These are phyloP conservation scores for Termitomyces sp. DNA, from an alignment of 768 basidiomycete genomes.

Conservation along the genomic window DNA sequence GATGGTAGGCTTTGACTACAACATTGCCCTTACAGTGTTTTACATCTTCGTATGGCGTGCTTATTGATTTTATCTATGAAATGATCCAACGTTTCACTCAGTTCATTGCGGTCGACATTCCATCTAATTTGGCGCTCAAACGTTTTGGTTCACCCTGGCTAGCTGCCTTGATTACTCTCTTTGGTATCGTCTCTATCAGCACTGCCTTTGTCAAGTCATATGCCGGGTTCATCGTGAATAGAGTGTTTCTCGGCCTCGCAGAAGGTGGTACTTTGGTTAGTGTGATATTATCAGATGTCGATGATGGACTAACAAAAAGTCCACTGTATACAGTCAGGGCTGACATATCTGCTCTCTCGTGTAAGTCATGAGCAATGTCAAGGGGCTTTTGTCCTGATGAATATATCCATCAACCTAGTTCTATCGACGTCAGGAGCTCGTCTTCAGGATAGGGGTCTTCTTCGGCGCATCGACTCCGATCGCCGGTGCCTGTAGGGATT, in stretches of 20 bases:
- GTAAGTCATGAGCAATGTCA: constrained; percentile 2
- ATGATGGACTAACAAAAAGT: background rate
- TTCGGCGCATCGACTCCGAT: constrained; percentile 27
- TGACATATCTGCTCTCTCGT: constrained; percentile 16
- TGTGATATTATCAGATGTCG: background rate
- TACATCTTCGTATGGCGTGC: constrained; percentile 18
- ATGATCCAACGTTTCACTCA: background rate
- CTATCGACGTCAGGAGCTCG: constrained; percentile 27
- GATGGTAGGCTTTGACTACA: constrained; percentile 28
- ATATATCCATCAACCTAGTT: constrained; percentile 13
- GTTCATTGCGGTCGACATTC: constrained; percentile 18
- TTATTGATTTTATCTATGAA: background rate
- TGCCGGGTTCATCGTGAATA: constrained; percentile 15
- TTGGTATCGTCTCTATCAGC: constrained; percentile 15
- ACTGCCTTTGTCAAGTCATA: constrained; percentile 19
- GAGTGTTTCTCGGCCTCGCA: constrained; percentile 20
- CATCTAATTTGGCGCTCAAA: constrained; percentile 18
- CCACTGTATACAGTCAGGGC: constrained; percentile 11
- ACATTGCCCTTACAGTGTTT: constrained; percentile 29
- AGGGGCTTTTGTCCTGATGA: background rate
- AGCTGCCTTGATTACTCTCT: constrained; percentile 15
- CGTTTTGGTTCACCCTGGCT: constrained; percentile 16
- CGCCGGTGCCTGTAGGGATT: constrained; percentile 27
- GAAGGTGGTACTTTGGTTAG: constrained; percentile 20
- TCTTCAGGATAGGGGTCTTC: constrained; percentile 28